phyloP scores from a whole-genome alignment of 208 protist genomes.

The Crithidia brevicula region DNA sequence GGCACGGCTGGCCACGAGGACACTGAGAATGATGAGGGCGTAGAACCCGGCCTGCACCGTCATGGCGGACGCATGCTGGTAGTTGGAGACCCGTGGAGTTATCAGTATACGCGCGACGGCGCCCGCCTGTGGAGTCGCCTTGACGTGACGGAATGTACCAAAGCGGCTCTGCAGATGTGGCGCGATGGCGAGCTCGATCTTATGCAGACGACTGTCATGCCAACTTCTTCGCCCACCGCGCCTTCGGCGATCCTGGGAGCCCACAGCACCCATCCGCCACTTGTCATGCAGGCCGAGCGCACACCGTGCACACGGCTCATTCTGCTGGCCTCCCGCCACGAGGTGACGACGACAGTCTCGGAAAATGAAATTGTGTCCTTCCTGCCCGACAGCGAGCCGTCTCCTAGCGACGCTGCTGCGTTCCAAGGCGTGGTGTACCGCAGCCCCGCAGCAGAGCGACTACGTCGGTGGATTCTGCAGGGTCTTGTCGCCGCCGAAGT shows the following conservation, averaged over 20 bases:
- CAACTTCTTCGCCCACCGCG: background rate
- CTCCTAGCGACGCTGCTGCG: background rate
- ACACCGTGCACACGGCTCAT: conserved; percentile 70
- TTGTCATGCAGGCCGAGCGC: conserved; percentile 8
- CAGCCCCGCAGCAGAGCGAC: conserved; percentile 69
- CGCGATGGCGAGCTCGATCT: conserved; percentile 69
- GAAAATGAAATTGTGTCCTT: conserved; percentile 28
- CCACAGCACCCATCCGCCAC: conserved; percentile 41
- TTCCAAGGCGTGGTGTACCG: conserved; percentile 53
- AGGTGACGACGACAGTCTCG: conserved; percentile 35
- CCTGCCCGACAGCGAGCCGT: conserved; percentile 7
- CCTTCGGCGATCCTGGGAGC: background rate
- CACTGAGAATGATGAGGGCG: background rate
- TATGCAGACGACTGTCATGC: conserved; percentile 8
- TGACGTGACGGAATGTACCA: conserved; percentile 48
- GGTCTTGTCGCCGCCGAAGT: conserved; percentile 77
- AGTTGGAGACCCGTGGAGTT: conserved; percentile 25
- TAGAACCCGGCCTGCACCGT: too few relatives aligned
- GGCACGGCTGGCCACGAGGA: background rate
- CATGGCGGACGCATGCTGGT: too few relatives aligned
- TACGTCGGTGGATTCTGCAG: conserved; percentile 84
- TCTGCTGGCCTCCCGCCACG: conserved; percentile 50
- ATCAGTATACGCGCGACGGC: conserved; percentile 47
- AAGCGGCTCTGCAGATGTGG: conserved; percentile 57
- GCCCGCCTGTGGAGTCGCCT: conserved; percentile 59